Evolutionary conservation across 2,329 filamentous ascomycete species (phyloP).

Genomic region (Botrytis byssoidea): DNA sequence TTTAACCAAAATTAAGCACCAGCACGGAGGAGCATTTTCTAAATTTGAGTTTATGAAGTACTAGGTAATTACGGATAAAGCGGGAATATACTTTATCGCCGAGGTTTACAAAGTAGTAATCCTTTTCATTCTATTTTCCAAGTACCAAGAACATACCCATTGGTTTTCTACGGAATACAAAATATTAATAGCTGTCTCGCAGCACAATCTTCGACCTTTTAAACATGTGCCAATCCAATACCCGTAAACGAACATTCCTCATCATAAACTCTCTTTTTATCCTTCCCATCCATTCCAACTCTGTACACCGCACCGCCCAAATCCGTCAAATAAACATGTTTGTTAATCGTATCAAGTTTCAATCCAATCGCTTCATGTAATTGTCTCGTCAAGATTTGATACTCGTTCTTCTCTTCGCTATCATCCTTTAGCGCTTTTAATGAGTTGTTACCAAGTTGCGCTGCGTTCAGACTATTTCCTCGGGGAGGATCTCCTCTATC

Average conservation of each 20-base stretch:
- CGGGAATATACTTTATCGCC: not conserved
- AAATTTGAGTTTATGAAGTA: not conserved
- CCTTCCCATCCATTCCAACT: constrained; percentile 37
- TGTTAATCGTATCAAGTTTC: constrained; percentile 42
- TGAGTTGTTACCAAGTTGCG: constrained; percentile 17
- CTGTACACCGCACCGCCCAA: constrained; percentile 44
- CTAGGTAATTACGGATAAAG: not conserved
- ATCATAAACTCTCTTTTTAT: constrained; percentile 27
- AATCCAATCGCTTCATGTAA: constrained; percentile 50
- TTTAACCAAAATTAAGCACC: not conserved
- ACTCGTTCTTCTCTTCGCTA: constrained; percentile 21
- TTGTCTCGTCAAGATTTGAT: constrained; percentile 39
- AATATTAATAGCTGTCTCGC: not conserved
- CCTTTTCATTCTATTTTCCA: not conserved
- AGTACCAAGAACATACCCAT: not conserved
- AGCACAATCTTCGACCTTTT: not conserved
- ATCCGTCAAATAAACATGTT: constrained; percentile 44
- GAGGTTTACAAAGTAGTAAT: not conserved
- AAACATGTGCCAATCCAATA: not conserved
- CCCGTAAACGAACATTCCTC: constrained; percentile 21
- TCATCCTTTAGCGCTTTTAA: constrained; percentile 1
- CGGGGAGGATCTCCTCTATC: constrained; percentile 57
- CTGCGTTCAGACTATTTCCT: constrained; percentile 53
- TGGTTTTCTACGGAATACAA: not conserved
- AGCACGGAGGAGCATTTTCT: not conserved